Evolutionary conservation across 495 filamentous ascomycete species (phyloP), one percentile per base, ranked within the genome.

Genomic region (Hypoxylon intermedium): DNA sequence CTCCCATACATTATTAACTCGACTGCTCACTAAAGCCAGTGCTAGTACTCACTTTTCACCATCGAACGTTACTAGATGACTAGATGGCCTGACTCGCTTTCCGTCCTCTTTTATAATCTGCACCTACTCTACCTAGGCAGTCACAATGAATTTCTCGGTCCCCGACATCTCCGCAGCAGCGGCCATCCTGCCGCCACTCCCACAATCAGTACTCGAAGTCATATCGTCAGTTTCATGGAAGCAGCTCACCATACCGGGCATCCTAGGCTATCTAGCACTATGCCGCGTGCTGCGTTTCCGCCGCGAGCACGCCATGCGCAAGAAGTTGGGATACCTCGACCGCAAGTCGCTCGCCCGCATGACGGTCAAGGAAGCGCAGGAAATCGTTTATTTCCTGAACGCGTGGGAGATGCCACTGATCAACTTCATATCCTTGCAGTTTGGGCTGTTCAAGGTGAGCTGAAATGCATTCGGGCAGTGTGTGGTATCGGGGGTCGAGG

Each of bases 381-480:
- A 76, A 21, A 86, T 89, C 52, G 79, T 86, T 20, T 68, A 75
- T 33, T 63, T 68, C 9, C 24, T 87, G 5, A 60, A 70, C 1
- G 60, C 79, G 42, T 74, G 79, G 20, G 85, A 89, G 63, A 85
- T 87, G 49, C 86, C 87, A 0, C 79, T 81, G 20, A 75, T 82
- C 3, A 82, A 77, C 44, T 71, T 79, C 31, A 82, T 84, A 45
- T 58, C 80, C 2, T 67, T 89, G 31, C 80, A 88, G 51, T 89
- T 89, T 68, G 87, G 84, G 0, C 72, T 91, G 2, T 89, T 89
- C 70, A 81, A 81, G 69, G 82, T 85, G 50, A 23, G 45, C 45
- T 5, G 55, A 31, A 19, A 26, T 21, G 6, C 4, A 12, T n/a
- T n/a, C n/a, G n/a, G n/a, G n/a, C n/a, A n/a, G n/a, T n/a, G n/a